Base-by-base conservation (phyloP, 306 rosid genomes). In the Purshia tridentata region DNA sequence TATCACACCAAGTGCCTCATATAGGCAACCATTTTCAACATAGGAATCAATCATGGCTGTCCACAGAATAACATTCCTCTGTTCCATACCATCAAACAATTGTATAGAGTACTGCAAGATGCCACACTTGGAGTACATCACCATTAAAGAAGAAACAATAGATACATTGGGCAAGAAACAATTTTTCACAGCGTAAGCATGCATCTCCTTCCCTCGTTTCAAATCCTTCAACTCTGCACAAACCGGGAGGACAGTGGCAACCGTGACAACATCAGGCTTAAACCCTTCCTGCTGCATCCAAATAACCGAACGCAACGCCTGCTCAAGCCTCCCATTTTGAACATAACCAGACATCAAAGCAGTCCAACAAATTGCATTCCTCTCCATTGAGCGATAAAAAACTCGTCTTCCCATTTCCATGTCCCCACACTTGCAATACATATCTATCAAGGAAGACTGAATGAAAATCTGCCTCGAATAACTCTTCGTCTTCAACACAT, bases 271-370 rank as follows among this genome's bases (percentile, higher is more conserved):
- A 72, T 92, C 97, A 4, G 93, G 97, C 86, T 56, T 84, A 78
- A 85, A 84, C 51, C 97, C 97, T 85, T 92, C 97, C 73, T 89
- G 93, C 89, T 92, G 96, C 97, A 92, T 92, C 97, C 97, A 92
- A 70, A 88, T 57, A 22, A 86, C 77, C 15, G 96, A 88, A 80
- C 88, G 83, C 53, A 92, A 58, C 4, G 97, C 97, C 84, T 84
- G 96, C 80, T 92, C 92, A 0, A 80, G 82, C 75, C 92, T 84
- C 46, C 97, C 93, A 82, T 83, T 86, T 3, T 71, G 39, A 50
- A 89, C 91, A 67, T 92, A 92, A 42, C 93, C 97, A 0, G 90
- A 90, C 88, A 92, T 87, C 77, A 92, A 54, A 69, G 93, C 93
- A 3, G 96, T 92, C 97, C 96, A 92, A 76, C 96, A 89, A 72